These are phyloP conservation scores for Nicotiana tomentosiformis DNA, from an alignment of 257 asterid genomes.

Conservation along the genomic window DNA sequence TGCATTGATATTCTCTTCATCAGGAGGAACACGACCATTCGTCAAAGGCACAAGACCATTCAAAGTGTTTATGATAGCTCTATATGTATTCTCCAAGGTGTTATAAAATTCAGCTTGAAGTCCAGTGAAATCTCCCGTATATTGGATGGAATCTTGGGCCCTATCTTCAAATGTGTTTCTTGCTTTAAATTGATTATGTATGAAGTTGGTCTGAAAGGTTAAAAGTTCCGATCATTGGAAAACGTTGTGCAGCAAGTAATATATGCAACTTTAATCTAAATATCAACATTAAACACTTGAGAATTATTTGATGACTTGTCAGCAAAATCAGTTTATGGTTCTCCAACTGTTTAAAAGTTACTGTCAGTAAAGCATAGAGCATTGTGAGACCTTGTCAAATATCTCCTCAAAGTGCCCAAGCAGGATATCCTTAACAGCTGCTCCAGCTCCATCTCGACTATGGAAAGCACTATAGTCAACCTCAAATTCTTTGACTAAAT, in stretches of 20 bases:
- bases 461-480: slow-evolving; percentile 35
- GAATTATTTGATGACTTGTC: not conserved
- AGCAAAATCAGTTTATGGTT: not conserved
- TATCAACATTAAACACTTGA: slow-evolving; percentile 1
- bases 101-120: slow-evolving; percentile 34
- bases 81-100: slow-evolving; percentile 37
- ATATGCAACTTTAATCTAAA: not conserved
- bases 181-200: slow-evolving; percentile 32
- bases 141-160: slow-evolving; percentile 10
- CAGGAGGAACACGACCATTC: slow-evolving; percentile 31
- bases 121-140: slow-evolving; percentile 17
- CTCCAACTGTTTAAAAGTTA: not conserved
- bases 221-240: not conserved
- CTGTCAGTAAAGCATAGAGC: not conserved
- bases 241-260: not conserved
- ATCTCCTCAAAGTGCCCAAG: slow-evolving; percentile 51
- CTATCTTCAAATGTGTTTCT: slow-evolving; percentile 23
- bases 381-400: slow-evolving; percentile 44
- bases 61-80: slow-evolving; percentile 33
- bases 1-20: slow-evolving; percentile 42
- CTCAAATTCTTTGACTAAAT: slow-evolving; percentile 42
- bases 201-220: slow-evolving; percentile 47
- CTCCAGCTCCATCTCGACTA: slow-evolving; percentile 31
- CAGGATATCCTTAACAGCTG: slow-evolving; percentile 37
- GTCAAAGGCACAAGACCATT: slow-evolving; percentile 28